Percentiles rank a stretch among this genome's conserved stretches.
Conservation (phyloP, 148 eudicot genomes). For the Rhododendron williamsianum region DNA sequence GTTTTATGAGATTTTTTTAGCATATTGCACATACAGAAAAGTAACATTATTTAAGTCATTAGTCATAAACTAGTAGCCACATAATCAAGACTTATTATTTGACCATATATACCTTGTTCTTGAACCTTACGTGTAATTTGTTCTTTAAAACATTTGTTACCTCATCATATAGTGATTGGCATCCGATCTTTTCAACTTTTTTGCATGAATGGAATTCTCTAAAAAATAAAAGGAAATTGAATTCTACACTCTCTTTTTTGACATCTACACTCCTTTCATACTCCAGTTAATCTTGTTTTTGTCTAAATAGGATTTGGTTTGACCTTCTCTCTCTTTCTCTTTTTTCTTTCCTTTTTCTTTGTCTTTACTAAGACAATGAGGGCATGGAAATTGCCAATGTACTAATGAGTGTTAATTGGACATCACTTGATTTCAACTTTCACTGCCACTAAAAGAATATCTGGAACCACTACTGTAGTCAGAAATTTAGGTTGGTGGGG, state of each 20-base stretch:
- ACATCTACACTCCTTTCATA: no score
- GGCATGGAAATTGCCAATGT: background rate
- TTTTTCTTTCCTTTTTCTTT: background rate
- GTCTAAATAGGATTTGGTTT: background rate
- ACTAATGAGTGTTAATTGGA: background rate
- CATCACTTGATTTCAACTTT: no score
- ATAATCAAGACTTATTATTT: background rate
- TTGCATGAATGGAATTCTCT: background rate
- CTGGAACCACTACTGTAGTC: no score
- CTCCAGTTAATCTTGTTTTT: background rate
- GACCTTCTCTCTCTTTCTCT: background rate
- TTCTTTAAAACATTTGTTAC: background rate
- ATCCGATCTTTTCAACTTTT: background rate
- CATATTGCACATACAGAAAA: background rate
- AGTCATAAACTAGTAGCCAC: background rate
- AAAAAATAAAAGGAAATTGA: background rate
- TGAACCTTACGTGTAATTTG: background rate
- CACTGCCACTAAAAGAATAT: no score
- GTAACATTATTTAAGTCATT: background rate
- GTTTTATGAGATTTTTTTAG: background rate
- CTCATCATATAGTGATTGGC: background rate
- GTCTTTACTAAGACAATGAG: background rate
- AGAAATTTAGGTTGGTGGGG: no score
- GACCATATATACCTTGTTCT: background rate
- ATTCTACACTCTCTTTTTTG: no score